Evolutionary conservation across 148 eudicot genomes (phyloP).

Genomic region (Chenopodium berlandieri): DNA sequence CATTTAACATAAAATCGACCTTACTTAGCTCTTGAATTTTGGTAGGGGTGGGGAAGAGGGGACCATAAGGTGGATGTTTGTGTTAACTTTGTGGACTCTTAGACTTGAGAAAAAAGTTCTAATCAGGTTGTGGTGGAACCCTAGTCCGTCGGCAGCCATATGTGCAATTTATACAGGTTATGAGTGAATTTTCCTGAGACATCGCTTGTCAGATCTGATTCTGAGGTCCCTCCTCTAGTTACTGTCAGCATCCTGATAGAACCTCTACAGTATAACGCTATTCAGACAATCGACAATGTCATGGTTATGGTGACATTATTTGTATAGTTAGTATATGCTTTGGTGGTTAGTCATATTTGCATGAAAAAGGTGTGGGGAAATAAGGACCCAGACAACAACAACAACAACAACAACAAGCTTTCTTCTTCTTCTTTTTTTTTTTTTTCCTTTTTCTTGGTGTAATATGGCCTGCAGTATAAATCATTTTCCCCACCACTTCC

Average conservation of each 20-base stretch:
- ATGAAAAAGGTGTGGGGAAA: constrained; percentile 17
- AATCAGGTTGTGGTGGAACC: constrained; percentile 19
- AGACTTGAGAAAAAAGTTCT: too few species aligned
- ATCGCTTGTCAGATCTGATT: background rate
- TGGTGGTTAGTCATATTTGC: constrained; percentile 3
- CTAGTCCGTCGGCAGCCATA: constrained; percentile 7
- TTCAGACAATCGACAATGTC: background rate
- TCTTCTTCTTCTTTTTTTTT: background rate
- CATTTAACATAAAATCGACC: background rate
- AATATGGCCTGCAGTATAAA: background rate
- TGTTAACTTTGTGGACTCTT: background rate
- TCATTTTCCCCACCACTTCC: constrained; percentile 16
- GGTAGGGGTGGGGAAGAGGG: background rate
- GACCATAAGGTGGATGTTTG: background rate
- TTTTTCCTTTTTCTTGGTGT: background rate
- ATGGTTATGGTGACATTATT: background rate
- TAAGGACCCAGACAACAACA: background rate
- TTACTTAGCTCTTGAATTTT: background rate
- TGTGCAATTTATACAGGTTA: background rate
- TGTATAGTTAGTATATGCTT: background rate
- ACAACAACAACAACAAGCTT: background rate
- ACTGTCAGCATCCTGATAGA: constrained; percentile 2
- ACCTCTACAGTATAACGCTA: background rate
- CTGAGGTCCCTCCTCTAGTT: background rate
- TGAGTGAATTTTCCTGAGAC: background rate